Evolutionary conservation across 2,329 filamentous ascomycete species (phyloP).

Genomic region (Rhinocladiella similis): DNA sequence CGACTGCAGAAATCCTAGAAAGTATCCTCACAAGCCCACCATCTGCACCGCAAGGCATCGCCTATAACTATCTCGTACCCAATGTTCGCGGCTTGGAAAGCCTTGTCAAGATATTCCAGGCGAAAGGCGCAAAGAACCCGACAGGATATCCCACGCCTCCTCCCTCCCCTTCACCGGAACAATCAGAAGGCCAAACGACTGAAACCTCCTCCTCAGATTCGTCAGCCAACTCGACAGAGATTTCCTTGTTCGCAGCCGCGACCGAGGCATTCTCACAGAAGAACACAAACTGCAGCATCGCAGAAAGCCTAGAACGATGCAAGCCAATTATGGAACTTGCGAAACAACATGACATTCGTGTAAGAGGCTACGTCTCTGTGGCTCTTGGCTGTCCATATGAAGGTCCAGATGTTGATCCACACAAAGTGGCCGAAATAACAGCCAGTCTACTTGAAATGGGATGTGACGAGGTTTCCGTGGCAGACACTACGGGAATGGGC

Average conservation of each 20-base stretch:
- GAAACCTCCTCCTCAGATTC: slow-evolving; percentile 39
- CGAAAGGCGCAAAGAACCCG: slow-evolving; percentile 38
- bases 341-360: slow-evolving; percentile 56
- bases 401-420: slow-evolving; percentile 60
- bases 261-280: slow-evolving; percentile 65
- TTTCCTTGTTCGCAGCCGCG: slow-evolving; percentile 66
- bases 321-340: slow-evolving; percentile 58
- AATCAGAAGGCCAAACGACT: slow-evolving; percentile 33
- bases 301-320: slow-evolving; percentile 61
- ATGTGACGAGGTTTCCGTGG: slow-evolving; percentile 64
- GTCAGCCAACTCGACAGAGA: slow-evolving; percentile 48
- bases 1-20: slow-evolving; percentile 61
- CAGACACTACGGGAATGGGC: slow-evolving; percentile 68
- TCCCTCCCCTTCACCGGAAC: slow-evolving; percentile 37
- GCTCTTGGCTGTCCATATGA: slow-evolving; percentile 67
- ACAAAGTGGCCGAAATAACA: slow-evolving; percentile 62
- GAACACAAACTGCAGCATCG: slow-evolving; percentile 66
- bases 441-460: slow-evolving; percentile 64
- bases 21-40: slow-evolving; percentile 54
- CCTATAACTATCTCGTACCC: slow-evolving; percentile 67
- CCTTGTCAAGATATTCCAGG: slow-evolving; percentile 55
- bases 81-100: slow-evolving; percentile 63
- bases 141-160: slow-evolving; percentile 30
- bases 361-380: slow-evolving; percentile 66
- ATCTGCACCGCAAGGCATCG: slow-evolving; percentile 51